Conservation (phyloP, 202 grass and related monocot genomes). For the Elaeis oleifera region DNA sequence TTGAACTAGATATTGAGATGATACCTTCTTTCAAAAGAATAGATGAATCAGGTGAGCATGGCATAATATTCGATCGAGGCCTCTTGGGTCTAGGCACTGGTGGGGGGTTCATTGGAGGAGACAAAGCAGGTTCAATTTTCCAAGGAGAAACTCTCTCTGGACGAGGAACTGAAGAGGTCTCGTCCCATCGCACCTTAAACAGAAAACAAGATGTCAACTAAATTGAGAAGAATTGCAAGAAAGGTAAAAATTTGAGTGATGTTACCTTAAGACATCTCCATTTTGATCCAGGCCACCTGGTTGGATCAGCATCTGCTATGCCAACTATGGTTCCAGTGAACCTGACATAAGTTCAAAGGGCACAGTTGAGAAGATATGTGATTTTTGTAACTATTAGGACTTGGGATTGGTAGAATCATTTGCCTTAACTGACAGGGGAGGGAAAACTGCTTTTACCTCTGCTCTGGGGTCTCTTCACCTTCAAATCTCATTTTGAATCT, state of each 20-base stretch:
- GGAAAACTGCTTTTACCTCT: conserved; percentile 42
- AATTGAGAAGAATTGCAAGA: background rate
- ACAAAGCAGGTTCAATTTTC: conserved; percentile 77
- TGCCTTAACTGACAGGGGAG: background rate
- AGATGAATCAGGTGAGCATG: conserved; percentile 44
- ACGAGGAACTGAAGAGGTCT: conserved; percentile 68
- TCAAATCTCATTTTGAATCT: conserved; percentile 99
- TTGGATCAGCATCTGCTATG: conserved; percentile 51
- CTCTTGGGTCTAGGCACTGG: conserved; percentile 48
- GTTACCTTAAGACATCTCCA: conserved; percentile 88
- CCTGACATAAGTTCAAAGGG: conserved; percentile 18
- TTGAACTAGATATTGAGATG: background rate
- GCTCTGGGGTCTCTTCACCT: conserved; percentile 95
- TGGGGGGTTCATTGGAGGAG: conserved; percentile 52
- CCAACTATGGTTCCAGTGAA: conserved; percentile 95
- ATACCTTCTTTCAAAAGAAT: conserved; percentile 71
- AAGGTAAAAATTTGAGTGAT: background rate
- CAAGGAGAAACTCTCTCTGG: conserved; percentile 97
- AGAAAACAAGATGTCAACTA: conserved; percentile 21
- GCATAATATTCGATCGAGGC: conserved; percentile 38
- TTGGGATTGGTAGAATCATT: background rate
- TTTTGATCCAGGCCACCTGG: conserved; percentile 70
- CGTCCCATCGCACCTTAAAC: conserved; percentile 84
- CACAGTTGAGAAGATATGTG: background rate
- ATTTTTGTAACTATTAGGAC: background rate